Evolutionary conservation across 2,329 filamentous ascomycete genomes (phyloP).

Genomic region (Talaromyces piceae): DNA sequence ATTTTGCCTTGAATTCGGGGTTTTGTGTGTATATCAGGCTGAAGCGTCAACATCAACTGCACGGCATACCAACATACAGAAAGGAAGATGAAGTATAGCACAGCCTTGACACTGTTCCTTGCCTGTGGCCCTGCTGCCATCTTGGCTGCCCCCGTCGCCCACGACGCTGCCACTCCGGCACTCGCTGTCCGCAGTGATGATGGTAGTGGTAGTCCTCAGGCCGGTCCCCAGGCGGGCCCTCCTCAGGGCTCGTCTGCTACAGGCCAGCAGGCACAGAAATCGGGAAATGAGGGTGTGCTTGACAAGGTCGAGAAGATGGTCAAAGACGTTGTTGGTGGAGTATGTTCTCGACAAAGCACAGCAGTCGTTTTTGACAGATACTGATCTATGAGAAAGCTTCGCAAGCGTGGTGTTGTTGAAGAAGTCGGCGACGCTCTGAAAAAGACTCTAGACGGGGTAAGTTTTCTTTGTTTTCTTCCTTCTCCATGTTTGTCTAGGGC

Average conservation of each 20-base stretch:
- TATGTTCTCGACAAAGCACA: too few species aligned
- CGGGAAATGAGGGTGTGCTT: constrained; percentile 6
- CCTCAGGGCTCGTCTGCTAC: constrained; percentile 3
- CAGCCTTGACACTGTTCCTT: constrained; percentile 4
- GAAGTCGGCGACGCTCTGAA: constrained; percentile 2
- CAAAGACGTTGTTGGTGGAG: constrained; percentile 2
- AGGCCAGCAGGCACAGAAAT: background rate
- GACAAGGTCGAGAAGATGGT: constrained; percentile 8
- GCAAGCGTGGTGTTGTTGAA: constrained; percentile 8
- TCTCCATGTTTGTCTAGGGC: background rate
- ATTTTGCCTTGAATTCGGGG: background rate
- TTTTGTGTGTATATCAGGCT: background rate
- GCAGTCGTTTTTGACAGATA: too few species aligned
- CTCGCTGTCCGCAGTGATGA: background rate
- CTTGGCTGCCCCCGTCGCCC: constrained; percentile 8
- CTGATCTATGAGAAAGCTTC: constrained; percentile 3
- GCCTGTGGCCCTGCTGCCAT: constrained; percentile 8
- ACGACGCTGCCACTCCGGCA: background rate
- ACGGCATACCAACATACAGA: background rate
- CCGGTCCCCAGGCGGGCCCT: background rate
- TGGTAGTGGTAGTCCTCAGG: background rate
- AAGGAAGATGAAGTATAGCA: constrained; percentile 8
- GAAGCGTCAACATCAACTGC: too few species aligned
- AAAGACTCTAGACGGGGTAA: constrained; percentile 1
- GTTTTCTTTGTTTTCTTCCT: background rate